A percentile compares a stretch with the other conserved stretches of the same genome.
Conservation (phyloP, 495 filamentous ascomycete species). For the Daldinia bambusicola region DNA sequence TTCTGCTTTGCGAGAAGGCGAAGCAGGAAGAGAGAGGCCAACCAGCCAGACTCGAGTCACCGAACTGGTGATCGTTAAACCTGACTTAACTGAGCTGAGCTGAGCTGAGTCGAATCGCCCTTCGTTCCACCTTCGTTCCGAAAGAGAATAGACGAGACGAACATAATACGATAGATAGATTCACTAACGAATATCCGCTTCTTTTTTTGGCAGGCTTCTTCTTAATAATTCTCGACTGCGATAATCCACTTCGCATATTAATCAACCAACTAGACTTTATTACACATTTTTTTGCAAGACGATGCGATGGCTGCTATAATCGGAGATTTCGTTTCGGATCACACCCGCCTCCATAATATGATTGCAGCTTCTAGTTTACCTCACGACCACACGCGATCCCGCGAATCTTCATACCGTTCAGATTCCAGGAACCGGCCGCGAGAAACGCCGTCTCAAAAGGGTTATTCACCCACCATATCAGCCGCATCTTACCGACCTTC, state of each 20-base stretch:
- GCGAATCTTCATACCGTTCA: constrained; percentile 57
- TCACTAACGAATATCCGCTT: constrained; percentile 24
- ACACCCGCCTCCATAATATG: constrained; percentile 59
- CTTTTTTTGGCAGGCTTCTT: constrained; percentile 14
- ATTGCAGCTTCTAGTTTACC: constrained; percentile 51
- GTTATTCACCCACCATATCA: constrained; percentile 46
- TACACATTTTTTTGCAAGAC: constrained; percentile 15
- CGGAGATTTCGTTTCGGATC: constrained; percentile 59
- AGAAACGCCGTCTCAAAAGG: constrained; percentile 46
- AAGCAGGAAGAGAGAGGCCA: constrained; percentile 16
- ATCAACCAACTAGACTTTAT: constrained; percentile 11
- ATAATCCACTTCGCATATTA: constrained; percentile 24
- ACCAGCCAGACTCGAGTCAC: constrained; percentile 17
- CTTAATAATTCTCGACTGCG: constrained; percentile 15
- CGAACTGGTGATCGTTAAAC: constrained; percentile 16
- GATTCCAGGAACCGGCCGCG: constrained; percentile 52
- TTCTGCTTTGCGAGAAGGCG: constrained; percentile 13
- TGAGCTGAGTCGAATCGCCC: constrained; percentile 14
- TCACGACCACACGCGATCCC: constrained; percentile 50
- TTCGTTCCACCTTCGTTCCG: neutral
- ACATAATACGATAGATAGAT: constrained; percentile 8
- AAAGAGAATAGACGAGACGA: constrained; percentile 6
- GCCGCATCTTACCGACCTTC: constrained; percentile 40
- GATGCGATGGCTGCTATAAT: constrained; percentile 61
- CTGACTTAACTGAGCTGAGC: constrained; percentile 15